phyloP scores from a whole-genome alignment of 2,329 filamentous ascomycete genomes.

The Falciphora oryzae region DNA sequence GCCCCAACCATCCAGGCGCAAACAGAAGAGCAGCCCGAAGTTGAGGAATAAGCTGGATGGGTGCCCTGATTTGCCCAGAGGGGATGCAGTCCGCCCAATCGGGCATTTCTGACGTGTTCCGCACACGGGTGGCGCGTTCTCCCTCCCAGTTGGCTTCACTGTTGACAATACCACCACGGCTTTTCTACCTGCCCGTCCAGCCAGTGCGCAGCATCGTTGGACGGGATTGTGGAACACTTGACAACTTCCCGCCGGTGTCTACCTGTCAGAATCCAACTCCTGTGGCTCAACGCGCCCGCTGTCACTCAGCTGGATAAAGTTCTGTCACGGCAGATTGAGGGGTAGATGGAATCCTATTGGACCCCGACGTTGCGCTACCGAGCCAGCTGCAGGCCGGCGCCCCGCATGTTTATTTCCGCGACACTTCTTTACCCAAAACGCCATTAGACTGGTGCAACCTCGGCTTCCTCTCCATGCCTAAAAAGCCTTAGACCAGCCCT shows the following conservation, averaged over 20 bases:
- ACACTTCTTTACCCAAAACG: background rate
- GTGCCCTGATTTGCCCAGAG: background rate
- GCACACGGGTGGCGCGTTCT: too few relatives aligned
- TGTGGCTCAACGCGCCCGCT: too few relatives aligned
- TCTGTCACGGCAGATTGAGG: background rate
- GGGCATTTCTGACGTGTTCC: too few relatives aligned
- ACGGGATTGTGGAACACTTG: too few relatives aligned
- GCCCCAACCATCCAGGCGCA: slow-evolving; percentile 58
- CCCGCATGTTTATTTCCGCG: slow-evolving; percentile 1
- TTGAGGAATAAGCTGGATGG: slow-evolving; percentile 26
- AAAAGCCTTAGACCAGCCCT: background rate
- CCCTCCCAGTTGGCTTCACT: too few relatives aligned
- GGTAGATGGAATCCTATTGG: background rate
- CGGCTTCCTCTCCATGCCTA: too few relatives aligned
- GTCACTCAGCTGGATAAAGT: background rate
- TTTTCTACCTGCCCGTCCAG: background rate
- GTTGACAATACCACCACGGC: too few relatives aligned
- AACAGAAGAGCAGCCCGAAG: slow-evolving; percentile 45
- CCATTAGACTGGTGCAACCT: background rate
- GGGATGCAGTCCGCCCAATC: too few relatives aligned
- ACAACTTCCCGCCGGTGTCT: too few relatives aligned
- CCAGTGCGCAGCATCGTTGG: too few relatives aligned
- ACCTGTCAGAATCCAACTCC: too few relatives aligned
- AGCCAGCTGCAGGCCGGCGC: background rate
- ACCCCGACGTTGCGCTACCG: background rate